Conservation (phyloP, 371 early-diverging fungal genomes). For the Actinomortierella ambigua region DNA sequence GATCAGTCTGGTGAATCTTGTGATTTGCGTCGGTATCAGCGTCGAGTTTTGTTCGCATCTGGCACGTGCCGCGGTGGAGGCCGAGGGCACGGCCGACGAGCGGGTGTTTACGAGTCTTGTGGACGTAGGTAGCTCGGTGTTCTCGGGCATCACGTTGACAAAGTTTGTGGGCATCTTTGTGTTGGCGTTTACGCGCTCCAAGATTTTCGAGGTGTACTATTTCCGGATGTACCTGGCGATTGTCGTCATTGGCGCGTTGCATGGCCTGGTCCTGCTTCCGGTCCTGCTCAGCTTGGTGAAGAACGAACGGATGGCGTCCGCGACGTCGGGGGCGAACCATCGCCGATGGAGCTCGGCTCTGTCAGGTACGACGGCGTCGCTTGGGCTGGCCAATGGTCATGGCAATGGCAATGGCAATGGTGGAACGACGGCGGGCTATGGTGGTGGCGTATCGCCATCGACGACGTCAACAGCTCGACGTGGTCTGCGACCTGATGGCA, state of each 20-base stretch:
- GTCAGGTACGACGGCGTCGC: too few species aligned
- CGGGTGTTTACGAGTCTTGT: constrained; percentile 54
- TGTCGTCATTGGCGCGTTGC: constrained; percentile 70
- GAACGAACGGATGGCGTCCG: constrained; percentile 18
- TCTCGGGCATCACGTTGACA: constrained; percentile 77
- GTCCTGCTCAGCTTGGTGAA: constrained; percentile 61
- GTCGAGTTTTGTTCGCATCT: constrained; percentile 82
- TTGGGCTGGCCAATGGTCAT: too few species aligned
- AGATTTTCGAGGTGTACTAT: constrained; percentile 80
- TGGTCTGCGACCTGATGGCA: too few species aligned
- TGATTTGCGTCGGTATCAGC: constrained; percentile 78
- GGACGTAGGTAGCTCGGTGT: constrained; percentile 77
- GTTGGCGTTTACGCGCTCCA: constrained; percentile 73
- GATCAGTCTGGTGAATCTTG: constrained; percentile 75
- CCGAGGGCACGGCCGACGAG: constrained; percentile 55
- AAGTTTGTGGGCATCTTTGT: constrained; percentile 78
- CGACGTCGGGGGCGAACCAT: background rate
- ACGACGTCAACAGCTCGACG: too few species aligned
- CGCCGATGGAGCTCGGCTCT: too few species aligned
- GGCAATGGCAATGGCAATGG: too few species aligned
- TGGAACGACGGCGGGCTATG: too few species aligned
- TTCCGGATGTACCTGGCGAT: constrained; percentile 79
- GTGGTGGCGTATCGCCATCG: too few species aligned
- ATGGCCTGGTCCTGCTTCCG: constrained; percentile 74
- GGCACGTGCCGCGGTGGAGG: constrained; percentile 66